These are phyloP conservation scores for Iodosphaeria phyllophila DNA, from an alignment of 2,329 filamentous ascomycete genomes.

Conservation along the genomic window DNA sequence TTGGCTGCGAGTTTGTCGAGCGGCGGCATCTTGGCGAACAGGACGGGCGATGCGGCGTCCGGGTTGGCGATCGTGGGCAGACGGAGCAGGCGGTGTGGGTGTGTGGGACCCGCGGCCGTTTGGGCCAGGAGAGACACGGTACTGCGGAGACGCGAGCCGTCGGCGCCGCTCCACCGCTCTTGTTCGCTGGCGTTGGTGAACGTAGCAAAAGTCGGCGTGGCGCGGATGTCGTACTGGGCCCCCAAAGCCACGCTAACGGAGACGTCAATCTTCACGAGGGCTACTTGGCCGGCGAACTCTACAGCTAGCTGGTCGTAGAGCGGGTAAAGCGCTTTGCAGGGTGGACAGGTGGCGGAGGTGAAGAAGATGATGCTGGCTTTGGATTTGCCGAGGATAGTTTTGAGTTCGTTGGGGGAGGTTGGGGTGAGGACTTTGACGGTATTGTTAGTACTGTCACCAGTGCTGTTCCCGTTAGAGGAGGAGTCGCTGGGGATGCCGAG, in stretches of 20 bases:
- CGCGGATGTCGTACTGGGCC: slow-evolving; percentile 46
- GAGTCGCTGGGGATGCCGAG: slow-evolving; percentile 26
- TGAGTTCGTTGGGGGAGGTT: too few relatives aligned
- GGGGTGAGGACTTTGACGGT: slow-evolving; percentile 44
- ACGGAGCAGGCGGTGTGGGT: slow-evolving; percentile 54
- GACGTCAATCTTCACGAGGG: slow-evolving; percentile 71
- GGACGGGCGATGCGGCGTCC: slow-evolving; percentile 45
- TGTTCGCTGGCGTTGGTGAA: slow-evolving; percentile 60
- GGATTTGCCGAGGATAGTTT: slow-evolving; percentile 40
- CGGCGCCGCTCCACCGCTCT: slow-evolving; percentile 66
- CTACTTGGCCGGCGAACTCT: slow-evolving; percentile 47
- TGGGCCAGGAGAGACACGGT: slow-evolving; percentile 59
- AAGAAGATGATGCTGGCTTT: slow-evolving; percentile 79
- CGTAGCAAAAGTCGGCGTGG: slow-evolving; percentile 79
- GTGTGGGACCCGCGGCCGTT: slow-evolving; percentile 55
- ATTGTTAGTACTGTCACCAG: slow-evolving; percentile 12
- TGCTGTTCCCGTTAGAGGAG: slow-evolving; percentile 6
- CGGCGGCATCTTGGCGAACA: slow-evolving; percentile 64
- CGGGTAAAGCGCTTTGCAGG: slow-evolving; percentile 71
- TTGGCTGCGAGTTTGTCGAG: slow-evolving; percentile 67
- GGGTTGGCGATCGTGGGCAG: slow-evolving; percentile 51
- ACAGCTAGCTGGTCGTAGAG: slow-evolving; percentile 63
- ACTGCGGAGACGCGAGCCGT: slow-evolving; percentile 44
- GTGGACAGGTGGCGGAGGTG: slow-evolving; percentile 70
- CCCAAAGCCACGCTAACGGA: slow-evolving; percentile 45